Evolutionary conservation across 1,284 basidiomycete species (phyloP).

Genomic region (Irpex rosettiformis): DNA sequence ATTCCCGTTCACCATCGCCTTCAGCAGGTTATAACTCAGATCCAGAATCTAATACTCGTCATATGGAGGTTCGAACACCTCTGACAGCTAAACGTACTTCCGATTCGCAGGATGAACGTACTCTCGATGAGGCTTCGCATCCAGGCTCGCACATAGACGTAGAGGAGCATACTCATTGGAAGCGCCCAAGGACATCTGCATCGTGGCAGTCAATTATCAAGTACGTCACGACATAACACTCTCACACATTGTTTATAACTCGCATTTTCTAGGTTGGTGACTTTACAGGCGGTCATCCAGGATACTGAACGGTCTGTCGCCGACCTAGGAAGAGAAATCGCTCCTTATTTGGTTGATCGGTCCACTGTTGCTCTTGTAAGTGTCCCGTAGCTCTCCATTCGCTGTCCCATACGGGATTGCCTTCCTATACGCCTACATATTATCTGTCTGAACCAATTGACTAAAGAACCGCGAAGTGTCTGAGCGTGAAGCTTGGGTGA

Average conservation of each 20-base stretch:
- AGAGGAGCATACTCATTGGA: conserved; percentile 8
- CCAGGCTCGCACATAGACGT: neutral
- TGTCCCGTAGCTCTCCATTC: conserved; percentile 6
- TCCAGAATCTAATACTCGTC: conserved; percentile 49
- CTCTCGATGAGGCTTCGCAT: conserved; percentile 5
- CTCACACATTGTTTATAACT: conserved; percentile 7
- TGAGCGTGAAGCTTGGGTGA: conserved; percentile 51
- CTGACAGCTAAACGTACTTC: conserved; percentile 6
- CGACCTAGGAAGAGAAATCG: conserved; percentile 52
- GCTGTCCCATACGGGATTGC: conserved; percentile 1
- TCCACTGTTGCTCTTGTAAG: conserved; percentile 19
- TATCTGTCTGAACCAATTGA: conserved; percentile 10
- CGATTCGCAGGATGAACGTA: conserved; percentile 2
- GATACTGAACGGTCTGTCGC: conserved; percentile 64
- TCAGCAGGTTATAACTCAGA: conserved; percentile 65
- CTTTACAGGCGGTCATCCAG: conserved; percentile 62
- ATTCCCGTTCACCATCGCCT: conserved; percentile 47
- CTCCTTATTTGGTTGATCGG: conserved; percentile 45
- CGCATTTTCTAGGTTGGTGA: conserved; percentile 52
- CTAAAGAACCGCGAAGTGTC: conserved; percentile 60
- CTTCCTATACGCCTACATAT: neutral
- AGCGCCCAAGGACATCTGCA: conserved; percentile 39
- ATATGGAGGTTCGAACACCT: conserved; percentile 17
- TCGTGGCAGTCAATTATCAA: conserved; percentile 69
- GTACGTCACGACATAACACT: conserved; percentile 31